Conservation (phyloP, 768 basidiomycete species). For the Leucosporidium creatinivorum region DNA sequence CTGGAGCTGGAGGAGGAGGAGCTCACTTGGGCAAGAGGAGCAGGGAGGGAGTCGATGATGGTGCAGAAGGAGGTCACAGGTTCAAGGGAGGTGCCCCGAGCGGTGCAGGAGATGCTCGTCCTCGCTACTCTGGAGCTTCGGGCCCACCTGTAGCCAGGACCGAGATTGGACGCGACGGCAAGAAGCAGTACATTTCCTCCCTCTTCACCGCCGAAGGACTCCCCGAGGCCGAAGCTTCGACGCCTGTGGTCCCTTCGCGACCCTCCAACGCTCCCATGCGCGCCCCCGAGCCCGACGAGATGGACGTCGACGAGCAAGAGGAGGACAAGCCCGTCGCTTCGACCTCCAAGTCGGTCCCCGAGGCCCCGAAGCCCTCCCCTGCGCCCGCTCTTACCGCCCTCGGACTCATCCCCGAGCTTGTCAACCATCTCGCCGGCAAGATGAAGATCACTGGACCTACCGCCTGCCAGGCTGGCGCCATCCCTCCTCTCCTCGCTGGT, state of each 20-base stretch:
- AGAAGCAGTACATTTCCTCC: conserved; percentile 64
- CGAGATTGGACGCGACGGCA: conserved; percentile 22
- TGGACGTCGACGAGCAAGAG: not conserved
- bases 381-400: conserved; percentile 73
- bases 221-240: conserved; percentile 39
- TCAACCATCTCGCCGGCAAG: conserved; percentile 67
- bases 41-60: conserved; percentile 24
- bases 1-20: conserved; percentile 50
- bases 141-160: conserved; percentile 2
- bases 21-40: conserved; percentile 42
- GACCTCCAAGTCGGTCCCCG: not conserved
- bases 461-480: conserved; percentile 70
- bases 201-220: conserved; percentile 55
- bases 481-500: conserved; percentile 54
- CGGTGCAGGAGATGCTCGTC: not conserved
- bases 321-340: not conserved
- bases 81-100: not conserved
- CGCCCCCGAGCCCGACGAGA: conserved; percentile 40
- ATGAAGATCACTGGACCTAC: conserved; percentile 80
- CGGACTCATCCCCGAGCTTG: conserved; percentile 72
- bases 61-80: not conserved
- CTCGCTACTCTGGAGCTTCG: not conserved
- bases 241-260: conserved; percentile 39
- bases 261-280: conserved; percentile 79
- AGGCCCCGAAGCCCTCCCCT: conserved; percentile 5